Conservation (phyloP, 495 filamentous ascomycete genomes). For the Penicillium riverlandense region DNA sequence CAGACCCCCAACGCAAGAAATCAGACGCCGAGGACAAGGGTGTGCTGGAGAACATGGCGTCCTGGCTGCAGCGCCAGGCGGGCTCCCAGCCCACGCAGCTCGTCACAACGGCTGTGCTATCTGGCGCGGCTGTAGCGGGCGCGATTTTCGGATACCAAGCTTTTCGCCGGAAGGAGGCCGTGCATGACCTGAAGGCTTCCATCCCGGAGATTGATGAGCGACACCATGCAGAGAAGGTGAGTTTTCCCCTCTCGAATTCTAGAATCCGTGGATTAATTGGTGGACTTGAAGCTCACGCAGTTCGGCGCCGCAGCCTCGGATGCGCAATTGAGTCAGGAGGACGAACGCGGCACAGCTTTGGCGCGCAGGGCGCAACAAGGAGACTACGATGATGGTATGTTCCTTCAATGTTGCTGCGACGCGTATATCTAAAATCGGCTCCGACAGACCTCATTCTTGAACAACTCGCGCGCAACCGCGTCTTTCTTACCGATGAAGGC, state of each 20-base stretch:
- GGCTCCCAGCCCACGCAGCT: constrained; percentile 57
- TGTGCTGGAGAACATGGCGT: constrained; percentile 39
- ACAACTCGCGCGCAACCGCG: constrained; percentile 89
- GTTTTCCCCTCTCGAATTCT: neutral
- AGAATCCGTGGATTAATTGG: constrained; percentile 1
- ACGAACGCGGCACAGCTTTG: constrained; percentile 66
- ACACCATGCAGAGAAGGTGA: constrained; percentile 35
- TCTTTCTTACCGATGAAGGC: constrained; percentile 80
- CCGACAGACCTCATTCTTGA: constrained; percentile 76
- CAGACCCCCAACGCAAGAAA: constrained; percentile 7
- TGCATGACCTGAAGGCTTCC: constrained; percentile 63
- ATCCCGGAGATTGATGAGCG: constrained; percentile 52
- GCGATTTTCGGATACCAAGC: constrained; percentile 67
- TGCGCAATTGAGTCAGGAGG: constrained; percentile 58
- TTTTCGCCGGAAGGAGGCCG: constrained; percentile 51
- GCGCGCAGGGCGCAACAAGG: constrained; percentile 75
- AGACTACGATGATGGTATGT: constrained; percentile 80
- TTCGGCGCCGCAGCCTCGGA: constrained; percentile 58
- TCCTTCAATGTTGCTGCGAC: neutral
- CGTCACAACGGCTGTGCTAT: constrained; percentile 66
- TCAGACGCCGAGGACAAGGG: constrained; percentile 8
- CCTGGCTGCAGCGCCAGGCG: constrained; percentile 49
- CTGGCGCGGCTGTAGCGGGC: constrained; percentile 65
- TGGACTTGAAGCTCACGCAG: constrained; percentile 56
- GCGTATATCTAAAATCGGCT: constrained; percentile 7